A percentile compares a stretch with the other conserved stretches of the same genome.
Conservation (phyloP, 306 rosid species). For the Gastrolobium bilobum region DNA sequence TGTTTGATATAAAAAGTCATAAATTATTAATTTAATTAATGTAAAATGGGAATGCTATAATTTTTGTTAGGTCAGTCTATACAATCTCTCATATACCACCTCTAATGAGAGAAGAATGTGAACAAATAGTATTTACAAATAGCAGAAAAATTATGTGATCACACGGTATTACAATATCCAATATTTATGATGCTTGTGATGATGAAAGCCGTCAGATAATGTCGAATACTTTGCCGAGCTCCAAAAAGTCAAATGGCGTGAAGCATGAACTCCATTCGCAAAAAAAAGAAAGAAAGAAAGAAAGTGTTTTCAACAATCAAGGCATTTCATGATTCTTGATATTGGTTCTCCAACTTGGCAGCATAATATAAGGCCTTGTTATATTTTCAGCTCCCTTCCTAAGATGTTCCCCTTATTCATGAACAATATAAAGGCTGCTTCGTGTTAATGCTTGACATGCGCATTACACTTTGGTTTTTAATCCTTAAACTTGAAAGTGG, state of each 20-base stretch:
- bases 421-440: neutral
- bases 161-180: neutral
- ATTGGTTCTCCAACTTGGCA: neutral
- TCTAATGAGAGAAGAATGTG: neutral
- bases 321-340: neutral
- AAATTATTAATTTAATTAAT: too few species aligned
- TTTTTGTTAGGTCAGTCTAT: neutral
- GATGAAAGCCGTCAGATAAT: constrained; percentile 14
- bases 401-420: neutral
- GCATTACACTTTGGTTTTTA: constrained; percentile 58
- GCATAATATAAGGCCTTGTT: neutral
- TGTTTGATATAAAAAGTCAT: too few species aligned
- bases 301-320: neutral
- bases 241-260: neutral
- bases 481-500: constrained; percentile 45
- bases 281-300: neutral
- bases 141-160: neutral
- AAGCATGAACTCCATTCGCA: neutral
- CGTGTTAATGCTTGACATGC: neutral
- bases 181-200: neutral
- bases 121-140: neutral
- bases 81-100: neutral
- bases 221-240: neutral
- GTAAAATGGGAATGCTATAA: neutral
- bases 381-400: constrained; percentile 8